Evolutionary conservation across 208 protist species (phyloP).

Genomic region (Trypanosomatidae sp.): DNA sequence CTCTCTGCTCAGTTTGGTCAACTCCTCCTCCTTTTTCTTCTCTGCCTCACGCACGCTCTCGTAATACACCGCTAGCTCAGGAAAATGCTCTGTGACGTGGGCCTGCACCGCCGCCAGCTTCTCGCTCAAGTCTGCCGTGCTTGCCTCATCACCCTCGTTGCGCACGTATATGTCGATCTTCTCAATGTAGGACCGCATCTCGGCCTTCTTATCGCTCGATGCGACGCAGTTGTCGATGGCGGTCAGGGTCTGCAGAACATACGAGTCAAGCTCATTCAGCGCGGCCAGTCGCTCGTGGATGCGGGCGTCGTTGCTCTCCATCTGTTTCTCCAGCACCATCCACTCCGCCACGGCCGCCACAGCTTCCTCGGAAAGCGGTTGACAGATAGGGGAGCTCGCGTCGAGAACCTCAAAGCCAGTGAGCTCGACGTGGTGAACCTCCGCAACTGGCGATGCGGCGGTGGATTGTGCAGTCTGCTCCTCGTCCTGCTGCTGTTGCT

Average conservation of each 20-base stretch:
- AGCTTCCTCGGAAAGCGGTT: slow-evolving; percentile 28
- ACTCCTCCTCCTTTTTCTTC: slow-evolving; percentile 47
- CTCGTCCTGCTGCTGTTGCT: slow-evolving; percentile 9
- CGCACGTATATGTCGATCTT: slow-evolving; percentile 48
- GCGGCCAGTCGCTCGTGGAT: slow-evolving; percentile 51
- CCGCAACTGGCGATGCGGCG: slow-evolving; percentile 2
- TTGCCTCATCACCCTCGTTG: slow-evolving; percentile 34
- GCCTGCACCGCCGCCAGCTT: slow-evolving; percentile 32
- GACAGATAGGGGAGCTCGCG: slow-evolving; percentile 4
- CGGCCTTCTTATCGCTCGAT: slow-evolving; percentile 23
- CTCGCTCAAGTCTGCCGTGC: slow-evolving; percentile 17
- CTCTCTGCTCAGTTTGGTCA: slow-evolving; percentile 46
- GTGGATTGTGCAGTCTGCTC: slow-evolving; percentile 6
- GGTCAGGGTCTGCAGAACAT: slow-evolving; percentile 52
- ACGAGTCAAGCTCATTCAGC: slow-evolving; percentile 63
- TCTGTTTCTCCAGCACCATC: slow-evolving; percentile 36
- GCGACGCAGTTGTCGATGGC: slow-evolving; percentile 35
- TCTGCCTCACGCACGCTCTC: slow-evolving; percentile 30
- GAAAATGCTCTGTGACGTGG: slow-evolving; percentile 34
- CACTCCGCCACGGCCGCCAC: slow-evolving; percentile 30
- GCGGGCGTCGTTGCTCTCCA: slow-evolving; percentile 35
- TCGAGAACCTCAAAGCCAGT: slow-evolving; percentile 35
- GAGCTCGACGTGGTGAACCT: slow-evolving; percentile 41
- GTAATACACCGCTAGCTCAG: slow-evolving; percentile 43
- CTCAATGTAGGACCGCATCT: slow-evolving; percentile 25